These are phyloP conservation scores for Tulasnella sp. DNA, from an alignment of 768 basidiomycete genomes.

Conservation along the genomic window DNA sequence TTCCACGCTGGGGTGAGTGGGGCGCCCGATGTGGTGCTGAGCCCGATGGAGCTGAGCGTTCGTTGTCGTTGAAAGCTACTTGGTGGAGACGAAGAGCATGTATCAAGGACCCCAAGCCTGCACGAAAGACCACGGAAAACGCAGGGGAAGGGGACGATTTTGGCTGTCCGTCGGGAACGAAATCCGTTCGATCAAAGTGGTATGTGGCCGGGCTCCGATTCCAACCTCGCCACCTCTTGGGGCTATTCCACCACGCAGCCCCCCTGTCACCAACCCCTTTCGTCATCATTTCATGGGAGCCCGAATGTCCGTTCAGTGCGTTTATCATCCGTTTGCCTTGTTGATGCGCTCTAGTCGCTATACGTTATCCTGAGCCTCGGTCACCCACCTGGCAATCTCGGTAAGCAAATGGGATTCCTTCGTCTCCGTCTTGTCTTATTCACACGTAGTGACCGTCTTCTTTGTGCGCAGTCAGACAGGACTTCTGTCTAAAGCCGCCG, in stretches of 20 bases:
- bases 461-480: not conserved
- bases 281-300: not conserved
- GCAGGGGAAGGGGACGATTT: not conserved
- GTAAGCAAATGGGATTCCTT: not conserved
- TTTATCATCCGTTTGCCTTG: not conserved
- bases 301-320: not conserved
- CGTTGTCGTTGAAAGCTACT: not conserved
- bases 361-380: not conserved
- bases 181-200: conserved; percentile 11
- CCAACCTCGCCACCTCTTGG: not conserved
- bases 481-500: conserved; percentile 17
- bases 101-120: not conserved
- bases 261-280: conserved; percentile 9
- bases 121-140: not conserved
- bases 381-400: not conserved
- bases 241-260: not conserved
- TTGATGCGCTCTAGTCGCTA: not conserved
- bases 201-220: not conserved
- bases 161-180: conserved; percentile 9
- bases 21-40: conserved; percentile 12
- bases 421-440: not conserved
- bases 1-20: conserved; percentile 13
- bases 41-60: conserved; percentile 10
- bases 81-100: not conserved
- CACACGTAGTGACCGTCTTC: conserved; percentile 8